These are phyloP conservation scores for Fusarium anthophilum DNA, from an alignment of 2,329 filamentous ascomycete genomes.

Conservation along the genomic window DNA sequence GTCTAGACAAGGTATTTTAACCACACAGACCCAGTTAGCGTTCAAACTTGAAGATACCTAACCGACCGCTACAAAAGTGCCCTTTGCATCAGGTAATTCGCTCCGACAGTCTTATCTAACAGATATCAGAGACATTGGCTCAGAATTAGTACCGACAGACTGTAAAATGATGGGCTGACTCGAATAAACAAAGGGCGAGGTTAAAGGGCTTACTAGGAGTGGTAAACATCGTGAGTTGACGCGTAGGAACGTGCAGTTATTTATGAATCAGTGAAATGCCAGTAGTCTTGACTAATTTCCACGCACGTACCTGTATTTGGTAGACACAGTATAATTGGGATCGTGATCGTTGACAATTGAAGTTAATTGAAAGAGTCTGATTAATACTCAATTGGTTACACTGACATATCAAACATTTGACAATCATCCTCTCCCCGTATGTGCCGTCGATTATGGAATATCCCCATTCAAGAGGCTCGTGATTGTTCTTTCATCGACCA, in stretches of 20 bases:
- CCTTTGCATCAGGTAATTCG: constrained; percentile 5
- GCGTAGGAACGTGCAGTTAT: constrained; percentile 20
- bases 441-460: no score
- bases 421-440: neutral
- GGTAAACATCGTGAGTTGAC: neutral
- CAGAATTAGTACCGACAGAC: neutral
- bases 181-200: constrained; percentile 4
- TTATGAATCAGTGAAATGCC: constrained; percentile 34
- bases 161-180: constrained; percentile 9
- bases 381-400: neutral
- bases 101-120: constrained; percentile 7
- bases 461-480: neutral
- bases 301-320: constrained; percentile 1
- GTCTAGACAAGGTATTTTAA: neutral
- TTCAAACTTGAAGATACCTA: neutral
- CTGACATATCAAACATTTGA: neutral
- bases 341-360: constrained; percentile 6
- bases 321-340: constrained; percentile 24
- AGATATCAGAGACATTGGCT: neutral
- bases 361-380: neutral
- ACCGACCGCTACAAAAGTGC: neutral
- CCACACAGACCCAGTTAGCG: constrained; percentile 11
- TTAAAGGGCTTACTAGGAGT: neutral
- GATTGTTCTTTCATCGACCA: no score
- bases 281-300: constrained; percentile 23